Base-by-base conservation (phyloP, 2,329 filamentous ascomycete genomes). In the Amphichorda felina region DNA sequence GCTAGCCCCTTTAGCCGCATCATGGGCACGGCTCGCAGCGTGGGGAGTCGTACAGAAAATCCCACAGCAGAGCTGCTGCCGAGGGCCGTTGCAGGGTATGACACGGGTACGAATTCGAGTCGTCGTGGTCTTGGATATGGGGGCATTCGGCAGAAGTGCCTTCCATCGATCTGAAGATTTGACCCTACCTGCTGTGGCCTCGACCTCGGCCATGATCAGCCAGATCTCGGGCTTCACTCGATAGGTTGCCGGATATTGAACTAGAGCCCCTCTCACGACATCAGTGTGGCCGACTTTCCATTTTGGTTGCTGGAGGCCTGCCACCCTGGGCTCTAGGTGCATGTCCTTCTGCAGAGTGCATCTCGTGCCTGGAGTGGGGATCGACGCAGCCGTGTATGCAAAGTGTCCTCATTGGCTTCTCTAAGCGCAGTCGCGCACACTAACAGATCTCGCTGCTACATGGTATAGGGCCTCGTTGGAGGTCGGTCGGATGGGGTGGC, bases 361-460 rank as follows among this genome's bases (percentile, higher is more conserved):
- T 52, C 45, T 50, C 49, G 48, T 52, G 44, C 19, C 49, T 41
- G 45, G 48, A 43, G 46, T 49, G 47, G 49, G 42, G 39, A 41
- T 38, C 31, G 39, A 43, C 42, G n/a, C 38, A 49, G 43, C 46
- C 39, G 45, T 40, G 41, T 43, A 39, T 40, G 40, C 42, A 43
- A 44, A 42, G 50, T 50, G 45, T 45, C 47, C 51, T 57, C 50
- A 66, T 67, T 66, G 63, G 64, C 45, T 50, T 50, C 50, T 59
- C 50, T 63, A 65, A 67, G 64, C 64, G 63, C 64, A 67, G 50
- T 45, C 41, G 45, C 44, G 29, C 35, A 36, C 38, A 25, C 21
- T 26, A n/a, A n/a, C n/a, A n/a, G n/a, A n/a, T n/a, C n/a, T n/a
- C n/a, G n/a, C n/a, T n/a, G n/a, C n/a, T n/a, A n/a, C n/a, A n/a